Conservation (phyloP, 2,329 filamentous ascomycete species). For the Colletotrichum gigasporum region DNA sequence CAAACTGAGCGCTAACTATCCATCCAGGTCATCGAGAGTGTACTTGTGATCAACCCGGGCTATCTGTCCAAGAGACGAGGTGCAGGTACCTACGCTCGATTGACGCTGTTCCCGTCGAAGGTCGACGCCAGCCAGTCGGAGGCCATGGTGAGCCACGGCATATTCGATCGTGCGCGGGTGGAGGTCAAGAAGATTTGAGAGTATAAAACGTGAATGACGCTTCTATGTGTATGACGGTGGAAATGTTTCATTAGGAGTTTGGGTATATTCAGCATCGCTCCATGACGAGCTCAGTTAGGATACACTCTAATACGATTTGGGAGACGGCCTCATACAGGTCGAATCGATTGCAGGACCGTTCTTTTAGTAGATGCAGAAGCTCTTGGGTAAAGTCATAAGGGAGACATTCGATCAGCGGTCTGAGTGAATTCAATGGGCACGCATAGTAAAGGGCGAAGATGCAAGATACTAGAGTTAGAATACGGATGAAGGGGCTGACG, state of each 20-base stretch:
- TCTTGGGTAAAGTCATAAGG: too few relatives aligned
- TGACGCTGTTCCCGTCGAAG: constrained; percentile 76
- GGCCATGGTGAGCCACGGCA: constrained; percentile 73
- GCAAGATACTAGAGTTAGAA: too few relatives aligned
- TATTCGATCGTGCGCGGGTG: constrained; percentile 85
- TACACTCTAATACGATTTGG: constrained; percentile 20
- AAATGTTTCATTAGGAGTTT: constrained; percentile 20
- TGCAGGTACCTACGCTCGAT: constrained; percentile 84
- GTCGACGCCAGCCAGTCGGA: constrained; percentile 66
- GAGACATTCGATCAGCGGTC: too few relatives aligned
- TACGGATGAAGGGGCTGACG: too few relatives aligned
- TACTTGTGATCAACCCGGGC: constrained; percentile 91
- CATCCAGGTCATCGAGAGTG: constrained; percentile 84
- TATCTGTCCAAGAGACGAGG: constrained; percentile 85
- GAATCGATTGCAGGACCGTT: too few relatives aligned
- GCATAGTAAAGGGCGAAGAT: too few relatives aligned
- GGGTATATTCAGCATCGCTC: constrained; percentile 34
- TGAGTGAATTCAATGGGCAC: too few relatives aligned
- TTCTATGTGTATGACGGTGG: constrained; percentile 1
- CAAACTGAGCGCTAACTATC: constrained; percentile 4
- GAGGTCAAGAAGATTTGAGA: constrained; percentile 81
- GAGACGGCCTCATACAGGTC: constrained; percentile 37
- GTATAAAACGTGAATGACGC: background rate
- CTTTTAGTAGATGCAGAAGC: too few relatives aligned
- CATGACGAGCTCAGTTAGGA: constrained; percentile 9